phyloP scores from a whole-genome alignment of 495 filamentous ascomycete species.

The Massariosphaeria phaeospora region DNA sequence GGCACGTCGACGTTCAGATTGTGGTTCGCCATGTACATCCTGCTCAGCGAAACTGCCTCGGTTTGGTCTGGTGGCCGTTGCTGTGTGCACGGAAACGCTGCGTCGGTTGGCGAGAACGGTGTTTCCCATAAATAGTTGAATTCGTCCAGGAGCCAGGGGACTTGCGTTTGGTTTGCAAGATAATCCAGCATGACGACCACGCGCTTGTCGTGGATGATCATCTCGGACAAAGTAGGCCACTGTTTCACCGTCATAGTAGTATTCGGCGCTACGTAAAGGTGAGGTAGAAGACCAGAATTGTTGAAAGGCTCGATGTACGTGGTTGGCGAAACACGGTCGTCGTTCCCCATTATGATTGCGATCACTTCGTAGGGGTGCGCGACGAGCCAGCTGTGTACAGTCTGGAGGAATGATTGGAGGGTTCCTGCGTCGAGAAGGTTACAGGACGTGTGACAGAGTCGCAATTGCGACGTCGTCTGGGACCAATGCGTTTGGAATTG shows the following conservation, averaged over 20 bases:
- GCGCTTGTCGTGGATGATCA: constrained; percentile 66
- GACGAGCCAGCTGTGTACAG: constrained; percentile 66
- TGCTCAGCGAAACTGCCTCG: constrained; percentile 48
- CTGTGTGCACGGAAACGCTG: constrained; percentile 53
- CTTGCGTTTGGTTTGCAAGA: constrained; percentile 67
- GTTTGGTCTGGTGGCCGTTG: constrained; percentile 59
- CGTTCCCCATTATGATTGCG: constrained; percentile 77
- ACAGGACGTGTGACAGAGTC: constrained; percentile 72
- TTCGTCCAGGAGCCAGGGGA: constrained; percentile 64
- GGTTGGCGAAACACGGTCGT: constrained; percentile 37
- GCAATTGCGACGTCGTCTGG: constrained; percentile 49
- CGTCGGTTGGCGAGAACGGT: constrained; percentile 57
- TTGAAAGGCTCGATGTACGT: constrained; percentile 48
- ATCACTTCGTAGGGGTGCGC: constrained; percentile 80
- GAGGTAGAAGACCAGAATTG: constrained; percentile 60
- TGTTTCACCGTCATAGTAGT: constrained; percentile 62
- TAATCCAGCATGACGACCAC: constrained; percentile 72
- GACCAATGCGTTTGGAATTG: constrained; percentile 76
- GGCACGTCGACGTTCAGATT: constrained; percentile 72
- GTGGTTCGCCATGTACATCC: constrained; percentile 86
- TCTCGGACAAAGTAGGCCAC: constrained; percentile 76
- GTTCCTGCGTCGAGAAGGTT: constrained; percentile 71
- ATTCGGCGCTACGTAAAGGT: constrained; percentile 63
- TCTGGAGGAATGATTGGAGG: constrained; percentile 64
- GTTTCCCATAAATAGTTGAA: constrained; percentile 64